These are phyloP conservation scores for Sporothrix variecibatus DNA, from an alignment of 2,329 filamentous ascomycete genomes.

Conservation along the genomic window DNA sequence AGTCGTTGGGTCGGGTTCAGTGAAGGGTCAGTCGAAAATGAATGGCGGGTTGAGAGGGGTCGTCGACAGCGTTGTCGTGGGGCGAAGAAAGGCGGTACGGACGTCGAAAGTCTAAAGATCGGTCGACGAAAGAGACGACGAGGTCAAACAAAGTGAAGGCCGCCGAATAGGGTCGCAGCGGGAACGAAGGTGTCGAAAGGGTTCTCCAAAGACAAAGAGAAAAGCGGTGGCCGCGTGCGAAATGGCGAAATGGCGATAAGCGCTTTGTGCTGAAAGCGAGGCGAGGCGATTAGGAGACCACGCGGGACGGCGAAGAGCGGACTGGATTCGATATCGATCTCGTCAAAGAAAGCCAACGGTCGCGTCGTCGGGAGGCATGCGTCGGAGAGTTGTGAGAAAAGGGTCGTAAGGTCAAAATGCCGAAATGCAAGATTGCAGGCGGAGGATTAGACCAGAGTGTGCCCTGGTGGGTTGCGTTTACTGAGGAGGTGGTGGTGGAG, in stretches of 20 bases:
- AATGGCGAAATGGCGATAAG: slow-evolving; percentile 22
- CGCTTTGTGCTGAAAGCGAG: slow-evolving; percentile 3
- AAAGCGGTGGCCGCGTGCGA: slow-evolving; percentile 15
- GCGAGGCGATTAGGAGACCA: not conserved
- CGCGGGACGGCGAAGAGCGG: not conserved
- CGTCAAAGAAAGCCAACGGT: slow-evolving; percentile 11
- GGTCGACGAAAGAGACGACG: not conserved
- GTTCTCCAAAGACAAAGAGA: not conserved
- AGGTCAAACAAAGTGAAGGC: not conserved
- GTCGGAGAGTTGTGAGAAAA: not conserved
- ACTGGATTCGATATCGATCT: not conserved
- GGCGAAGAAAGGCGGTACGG: not conserved
- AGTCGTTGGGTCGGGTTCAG: not conserved
- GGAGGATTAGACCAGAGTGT: not conserved
- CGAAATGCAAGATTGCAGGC: not conserved
- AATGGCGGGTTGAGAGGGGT: not conserved
- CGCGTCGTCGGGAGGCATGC: slow-evolving; percentile 12
- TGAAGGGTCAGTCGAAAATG: not conserved
- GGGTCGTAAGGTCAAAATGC: not conserved
- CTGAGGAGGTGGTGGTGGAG: not conserved
- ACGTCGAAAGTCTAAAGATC: not conserved
- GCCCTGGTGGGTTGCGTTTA: not conserved
- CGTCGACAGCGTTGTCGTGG: not conserved
- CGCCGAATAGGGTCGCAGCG: not conserved
- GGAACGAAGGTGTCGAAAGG: not conserved